A percentile compares a stretch with the other conserved stretches of the same genome.
These are phyloP conservation scores for Aspergillus nanangensis DNA, from an alignment of 495 filamentous ascomycete species.

Conservation along the genomic window DNA sequence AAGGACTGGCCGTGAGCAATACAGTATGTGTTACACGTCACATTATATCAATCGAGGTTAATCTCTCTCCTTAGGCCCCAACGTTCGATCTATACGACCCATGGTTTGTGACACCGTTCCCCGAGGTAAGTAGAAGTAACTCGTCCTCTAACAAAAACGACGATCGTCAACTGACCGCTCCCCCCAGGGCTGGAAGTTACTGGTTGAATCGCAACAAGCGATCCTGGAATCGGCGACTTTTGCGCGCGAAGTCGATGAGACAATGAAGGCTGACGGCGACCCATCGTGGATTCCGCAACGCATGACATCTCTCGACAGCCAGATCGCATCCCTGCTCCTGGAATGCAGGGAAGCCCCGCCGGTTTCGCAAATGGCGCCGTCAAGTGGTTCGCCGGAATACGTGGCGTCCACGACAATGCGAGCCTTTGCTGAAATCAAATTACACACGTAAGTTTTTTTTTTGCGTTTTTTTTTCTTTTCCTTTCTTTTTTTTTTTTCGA, in stretches of 20 bases:
- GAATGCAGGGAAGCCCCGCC: conserved; percentile 6
- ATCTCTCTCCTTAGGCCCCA: conserved; percentile 23
- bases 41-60: conserved; percentile 3
- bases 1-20: conserved; percentile 43
- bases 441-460: conserved; percentile 35
- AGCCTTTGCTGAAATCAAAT: conserved; percentile 42
- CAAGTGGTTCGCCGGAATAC: conserved; percentile 16
- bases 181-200: conserved; percentile 38
- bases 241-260: conserved; percentile 33
- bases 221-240: conserved; percentile 41
- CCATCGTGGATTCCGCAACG: conserved; percentile 28
- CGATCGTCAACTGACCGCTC: conserved; percentile 15
- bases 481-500: too few species aligned
- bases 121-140: conserved; percentile 23
- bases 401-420: conserved; percentile 32
- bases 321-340: conserved; percentile 11
- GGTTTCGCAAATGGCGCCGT: conserved; percentile 1
- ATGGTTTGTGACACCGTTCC: conserved; percentile 42
- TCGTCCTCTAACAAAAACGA: not conserved
- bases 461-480: too few species aligned
- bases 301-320: conserved; percentile 37
- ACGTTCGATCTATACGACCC: conserved; percentile 39
- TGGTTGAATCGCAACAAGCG: conserved; percentile 43
- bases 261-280: conserved; percentile 6
- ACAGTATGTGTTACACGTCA: conserved; percentile 26